Base-by-base conservation (phyloP, 495 filamentous ascomycete species). In the Trypethelium eluteriae region DNA sequence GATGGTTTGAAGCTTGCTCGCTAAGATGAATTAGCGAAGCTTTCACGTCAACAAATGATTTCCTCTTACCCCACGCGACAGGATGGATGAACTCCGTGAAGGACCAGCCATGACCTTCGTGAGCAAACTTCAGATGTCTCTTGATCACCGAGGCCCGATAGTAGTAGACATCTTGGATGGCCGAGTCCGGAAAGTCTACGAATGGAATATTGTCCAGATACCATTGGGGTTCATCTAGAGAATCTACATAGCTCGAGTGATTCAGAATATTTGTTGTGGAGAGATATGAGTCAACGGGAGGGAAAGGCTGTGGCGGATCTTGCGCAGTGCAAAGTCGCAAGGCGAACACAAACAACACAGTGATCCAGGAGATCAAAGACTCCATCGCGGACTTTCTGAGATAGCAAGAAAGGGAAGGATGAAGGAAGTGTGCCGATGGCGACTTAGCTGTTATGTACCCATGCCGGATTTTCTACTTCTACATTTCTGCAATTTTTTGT, bases 161-260 rank as follows among this genome's bases (percentile, higher is more conserved):
- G 63, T 80, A 81, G 64, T 81, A 81, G 32, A 81, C 77, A 68
- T 80, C 78, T 66, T 80, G 73, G 39, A 80, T 72, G 36, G 74
- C 70, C 62, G 71, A 32, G 63, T 81, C 79, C 10, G 79, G 79
- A 47, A 79, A 74, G 53, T 81, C 79, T 38, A 89, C 77, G 68
- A 75, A 81, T 14, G 79, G 79, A 61, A 81, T 81, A 59, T 80
- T 81, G 61, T 78, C 74, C 64, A 71, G 64, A 74, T 77, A 63
- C 74, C 64, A 69, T 65, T 74, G 68, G 72, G 74, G 9, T 67
- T 75, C 50, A 50, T 68, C 69, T 9, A 73, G 47, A 18, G 64
- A 67, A 10, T 57, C n/a, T n/a, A 73, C 46, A 59, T 73, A 73
- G 11, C 66, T 66, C n/a, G 63, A 50, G 62, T 73, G 71, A 46